Evolutionary conservation across 805 yeast species (phyloP).

Genomic region (Yarrowia sp.): DNA sequence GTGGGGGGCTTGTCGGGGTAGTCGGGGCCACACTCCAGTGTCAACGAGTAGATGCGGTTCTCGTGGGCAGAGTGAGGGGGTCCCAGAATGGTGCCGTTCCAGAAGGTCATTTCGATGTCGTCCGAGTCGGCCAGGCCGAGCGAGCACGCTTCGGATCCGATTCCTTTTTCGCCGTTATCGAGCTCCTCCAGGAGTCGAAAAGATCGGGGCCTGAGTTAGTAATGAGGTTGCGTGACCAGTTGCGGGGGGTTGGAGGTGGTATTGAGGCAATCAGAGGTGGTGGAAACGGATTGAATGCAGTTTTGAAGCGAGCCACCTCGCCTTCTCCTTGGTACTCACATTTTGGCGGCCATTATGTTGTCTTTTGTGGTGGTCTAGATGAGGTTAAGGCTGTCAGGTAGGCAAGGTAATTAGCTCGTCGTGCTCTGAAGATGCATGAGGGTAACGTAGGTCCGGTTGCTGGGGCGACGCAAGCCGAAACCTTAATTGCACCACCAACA

Average conservation of each 20-base stretch:
- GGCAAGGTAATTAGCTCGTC: slow-evolving; percentile 39
- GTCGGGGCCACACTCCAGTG: slow-evolving; percentile 77
- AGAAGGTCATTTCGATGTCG: slow-evolving; percentile 89
- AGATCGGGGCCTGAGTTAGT: slow-evolving; percentile 70
- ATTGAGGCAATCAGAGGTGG: too few relatives aligned
- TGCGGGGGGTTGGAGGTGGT: background rate
- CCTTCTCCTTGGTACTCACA: slow-evolving; percentile 37
- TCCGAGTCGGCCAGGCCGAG: slow-evolving; percentile 90
- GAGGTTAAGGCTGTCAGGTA: slow-evolving; percentile 40
- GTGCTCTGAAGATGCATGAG: slow-evolving; percentile 35
- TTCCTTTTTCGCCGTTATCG: slow-evolving; percentile 97
- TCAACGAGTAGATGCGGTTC: slow-evolving; percentile 87
- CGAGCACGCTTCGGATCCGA: slow-evolving; percentile 96
- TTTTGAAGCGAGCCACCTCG: too few relatives aligned
- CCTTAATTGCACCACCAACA: slow-evolving; percentile 5
- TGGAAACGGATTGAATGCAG: too few relatives aligned
- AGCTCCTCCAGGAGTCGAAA: slow-evolving; percentile 94
- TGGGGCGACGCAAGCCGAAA: slow-evolving; percentile 1
- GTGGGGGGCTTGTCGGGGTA: slow-evolving; percentile 92
- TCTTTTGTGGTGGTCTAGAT: slow-evolving; percentile 33
- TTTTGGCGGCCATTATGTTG: slow-evolving; percentile 41
- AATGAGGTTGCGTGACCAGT: slow-evolving; percentile 19
- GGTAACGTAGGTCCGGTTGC: slow-evolving; percentile 27
- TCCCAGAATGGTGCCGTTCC: slow-evolving; percentile 98
- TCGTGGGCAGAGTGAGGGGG: slow-evolving; percentile 94